Percentiles rank a stretch among this genome's conserved stretches.
Evolutionary conservation across 495 filamentous ascomycete genomes (phyloP).

Genomic region (Rostrohypoxylon terebratum): DNA sequence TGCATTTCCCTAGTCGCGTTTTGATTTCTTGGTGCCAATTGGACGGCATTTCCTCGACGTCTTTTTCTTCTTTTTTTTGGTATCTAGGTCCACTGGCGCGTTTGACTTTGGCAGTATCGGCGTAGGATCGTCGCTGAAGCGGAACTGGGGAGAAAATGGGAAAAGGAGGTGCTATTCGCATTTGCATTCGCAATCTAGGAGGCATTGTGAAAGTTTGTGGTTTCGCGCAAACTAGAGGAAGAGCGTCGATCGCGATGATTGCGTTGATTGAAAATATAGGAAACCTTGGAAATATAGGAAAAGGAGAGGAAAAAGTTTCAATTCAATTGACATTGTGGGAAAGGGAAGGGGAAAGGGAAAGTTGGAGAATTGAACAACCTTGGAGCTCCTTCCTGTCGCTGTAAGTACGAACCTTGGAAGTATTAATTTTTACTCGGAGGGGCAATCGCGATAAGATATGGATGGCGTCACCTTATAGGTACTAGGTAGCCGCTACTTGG

Average conservation of each 20-base stretch:
- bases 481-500: constrained; percentile 2
- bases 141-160: neutral
- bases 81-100: neutral
- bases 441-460: constrained; percentile 14
- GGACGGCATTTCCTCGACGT: neutral
- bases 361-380: too few relatives aligned
- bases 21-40: constrained; percentile 83
- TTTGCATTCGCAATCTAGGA: constrained; percentile 22
- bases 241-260: too few relatives aligned
- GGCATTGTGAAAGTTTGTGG: constrained; percentile 25
- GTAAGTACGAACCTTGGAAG: too few relatives aligned
- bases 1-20: constrained; percentile 80
- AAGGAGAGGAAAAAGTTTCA: neutral
- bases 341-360: too few relatives aligned
- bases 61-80: neutral
- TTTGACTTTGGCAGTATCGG: constrained; percentile 3
- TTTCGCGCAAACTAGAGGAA: neutral
- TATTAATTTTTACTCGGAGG: neutral
- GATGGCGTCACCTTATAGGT: constrained; percentile 31
- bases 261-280: neutral
- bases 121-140: constrained; percentile 7
- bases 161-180: constrained; percentile 8
- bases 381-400: neutral
- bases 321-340: too few relatives aligned
- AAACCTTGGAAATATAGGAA: too few relatives aligned